These are phyloP conservation scores for Solanum hybrid DNA, from an alignment of 305 asterid species.

Conservation along the genomic window DNA sequence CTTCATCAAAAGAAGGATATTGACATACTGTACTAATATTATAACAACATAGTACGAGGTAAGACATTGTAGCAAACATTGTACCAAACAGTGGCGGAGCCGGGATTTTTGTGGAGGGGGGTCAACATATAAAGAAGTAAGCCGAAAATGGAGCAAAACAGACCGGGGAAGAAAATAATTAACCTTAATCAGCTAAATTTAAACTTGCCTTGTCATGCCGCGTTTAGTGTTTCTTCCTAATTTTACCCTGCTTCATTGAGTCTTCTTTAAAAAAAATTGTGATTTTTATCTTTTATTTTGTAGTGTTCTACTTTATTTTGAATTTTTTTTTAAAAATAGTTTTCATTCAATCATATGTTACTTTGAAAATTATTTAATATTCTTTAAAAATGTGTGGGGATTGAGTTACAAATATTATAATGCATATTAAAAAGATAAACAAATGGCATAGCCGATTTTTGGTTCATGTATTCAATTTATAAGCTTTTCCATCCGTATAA, in stretches of 20 bases:
- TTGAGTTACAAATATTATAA: not conserved
- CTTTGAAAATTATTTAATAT: not conserved
- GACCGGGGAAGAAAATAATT: not conserved
- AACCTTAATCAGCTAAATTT: not conserved
- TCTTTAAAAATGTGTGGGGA: not conserved
- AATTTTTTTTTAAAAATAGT: not conserved
- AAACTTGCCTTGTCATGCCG: not conserved
- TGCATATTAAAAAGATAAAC: not conserved
- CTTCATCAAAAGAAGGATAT: not conserved
- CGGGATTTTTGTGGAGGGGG: not conserved
- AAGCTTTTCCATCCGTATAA: not conserved
- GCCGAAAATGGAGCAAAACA: not conserved
- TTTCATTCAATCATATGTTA: not conserved
- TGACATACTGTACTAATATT: not conserved
- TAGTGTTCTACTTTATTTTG: not conserved
- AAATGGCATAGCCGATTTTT: not conserved
- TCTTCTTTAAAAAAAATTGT: not conserved
- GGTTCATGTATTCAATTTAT: not conserved
- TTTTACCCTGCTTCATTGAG: not conserved
- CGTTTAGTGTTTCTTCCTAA: not conserved
- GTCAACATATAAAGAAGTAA: not conserved
- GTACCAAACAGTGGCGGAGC: not conserved
- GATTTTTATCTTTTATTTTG: not conserved
- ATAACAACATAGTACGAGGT: not conserved
- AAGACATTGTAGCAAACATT: not conserved